Conservation (phyloP, 495 filamentous ascomycete species). For the Oleoguttula mirabilis region DNA sequence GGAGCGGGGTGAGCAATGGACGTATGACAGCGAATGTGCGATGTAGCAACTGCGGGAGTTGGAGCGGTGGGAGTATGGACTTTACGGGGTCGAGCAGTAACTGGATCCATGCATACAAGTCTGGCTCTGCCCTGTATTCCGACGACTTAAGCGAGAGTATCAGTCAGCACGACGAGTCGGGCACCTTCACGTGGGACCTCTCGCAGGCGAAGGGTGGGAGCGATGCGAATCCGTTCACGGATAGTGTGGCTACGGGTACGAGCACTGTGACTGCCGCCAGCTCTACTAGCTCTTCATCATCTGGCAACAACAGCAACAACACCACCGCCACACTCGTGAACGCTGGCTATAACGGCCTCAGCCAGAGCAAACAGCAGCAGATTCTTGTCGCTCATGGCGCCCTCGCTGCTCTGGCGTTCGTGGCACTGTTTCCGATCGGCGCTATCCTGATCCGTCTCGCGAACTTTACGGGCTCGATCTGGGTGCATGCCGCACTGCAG, state of each 20-base stretch:
- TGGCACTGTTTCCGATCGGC: constrained; percentile 23
- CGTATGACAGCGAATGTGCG: constrained; percentile 33
- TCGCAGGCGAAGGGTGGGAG: constrained; percentile 40
- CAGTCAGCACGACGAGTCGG: constrained; percentile 44
- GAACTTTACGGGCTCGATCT: constrained; percentile 8
- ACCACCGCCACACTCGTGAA: too few relatives aligned
- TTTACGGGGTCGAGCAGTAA: constrained; percentile 33
- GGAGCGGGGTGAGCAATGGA: constrained; percentile 27
- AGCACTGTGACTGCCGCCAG: background rate
- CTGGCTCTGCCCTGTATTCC: constrained; percentile 45
- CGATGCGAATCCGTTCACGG: constrained; percentile 50
- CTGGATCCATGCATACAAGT: constrained; percentile 59
- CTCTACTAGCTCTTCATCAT: background rate
- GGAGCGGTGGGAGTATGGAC: constrained; percentile 41
- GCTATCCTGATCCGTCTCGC: constrained; percentile 21
- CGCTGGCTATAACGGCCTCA: background rate
- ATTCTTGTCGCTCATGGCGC: constrained; percentile 18
- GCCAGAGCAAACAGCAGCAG: background rate
- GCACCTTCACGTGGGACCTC: constrained; percentile 46
- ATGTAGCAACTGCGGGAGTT: constrained; percentile 42
- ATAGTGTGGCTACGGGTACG: background rate
- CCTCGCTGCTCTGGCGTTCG: constrained; percentile 21
- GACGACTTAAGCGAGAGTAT: constrained; percentile 39
- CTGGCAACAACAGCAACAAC: background rate
- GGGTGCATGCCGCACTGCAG: constrained; percentile 22